phyloP scores from a whole-genome alignment of 139 green algal genomes.

The Auxenochlorella protothecoides region DNA sequence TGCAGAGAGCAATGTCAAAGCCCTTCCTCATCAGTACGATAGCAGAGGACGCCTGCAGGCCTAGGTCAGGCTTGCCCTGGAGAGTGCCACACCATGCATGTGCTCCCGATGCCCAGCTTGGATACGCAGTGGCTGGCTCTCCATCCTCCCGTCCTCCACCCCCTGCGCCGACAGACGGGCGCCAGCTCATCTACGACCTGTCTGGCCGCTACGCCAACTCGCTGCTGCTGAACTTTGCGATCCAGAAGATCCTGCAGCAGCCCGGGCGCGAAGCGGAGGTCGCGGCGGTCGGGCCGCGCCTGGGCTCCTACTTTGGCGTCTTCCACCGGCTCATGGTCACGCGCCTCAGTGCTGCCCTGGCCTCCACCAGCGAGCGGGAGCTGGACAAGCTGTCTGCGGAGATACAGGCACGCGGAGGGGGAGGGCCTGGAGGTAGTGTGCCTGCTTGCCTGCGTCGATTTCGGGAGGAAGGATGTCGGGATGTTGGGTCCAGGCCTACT shows the following conservation, averaged over 20 bases:
- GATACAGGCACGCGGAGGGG: background rate
- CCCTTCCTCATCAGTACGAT: too few species aligned
- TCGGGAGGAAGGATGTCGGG: too few species aligned
- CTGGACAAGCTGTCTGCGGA: background rate
- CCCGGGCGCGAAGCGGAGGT: slow-evolving; percentile 36
- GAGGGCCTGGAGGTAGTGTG: background rate
- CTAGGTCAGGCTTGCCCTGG: too few species aligned
- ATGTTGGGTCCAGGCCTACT: background rate
- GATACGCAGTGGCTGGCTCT: background rate
- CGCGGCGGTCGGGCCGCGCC: slow-evolving; percentile 36
- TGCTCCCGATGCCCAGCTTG: too few species aligned
- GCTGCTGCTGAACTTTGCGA: slow-evolving; percentile 71
- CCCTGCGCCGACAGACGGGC: slow-evolving; percentile 17
- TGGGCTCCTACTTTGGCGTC: slow-evolving; percentile 65
- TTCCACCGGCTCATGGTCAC: slow-evolving; percentile 55
- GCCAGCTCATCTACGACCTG: slow-evolving; percentile 66
- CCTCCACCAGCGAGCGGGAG: background rate
- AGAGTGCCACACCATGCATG: too few species aligned
- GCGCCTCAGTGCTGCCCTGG: slow-evolving; percentile 8
- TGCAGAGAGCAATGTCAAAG: too few species aligned
- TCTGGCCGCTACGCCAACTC: slow-evolving; percentile 48
- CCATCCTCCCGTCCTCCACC: background rate
- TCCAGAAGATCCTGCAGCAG: slow-evolving; percentile 63
- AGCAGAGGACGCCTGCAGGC: too few species aligned
- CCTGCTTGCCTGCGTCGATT: too few species aligned